Evolutionary conservation across 1,139 yeast genomes (phyloP), one percentile per base, ranked within the genome.

Genomic region (Candida sanyaensis): DNA sequence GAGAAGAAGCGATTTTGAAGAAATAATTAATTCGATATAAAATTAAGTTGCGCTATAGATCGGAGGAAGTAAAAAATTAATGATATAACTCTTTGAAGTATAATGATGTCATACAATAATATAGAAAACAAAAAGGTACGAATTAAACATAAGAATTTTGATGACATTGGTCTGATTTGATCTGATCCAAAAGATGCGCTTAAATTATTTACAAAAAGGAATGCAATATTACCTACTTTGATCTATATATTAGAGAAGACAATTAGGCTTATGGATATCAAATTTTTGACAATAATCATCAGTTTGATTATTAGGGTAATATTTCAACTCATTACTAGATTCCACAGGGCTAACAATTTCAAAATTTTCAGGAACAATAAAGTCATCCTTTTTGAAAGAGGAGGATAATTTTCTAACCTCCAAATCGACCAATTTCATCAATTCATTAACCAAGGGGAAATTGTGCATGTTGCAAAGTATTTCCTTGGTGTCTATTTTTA

Each of bases 291-390:
- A 64, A 46, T 66, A 74, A 5, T 58, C 63, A 2, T 42, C 29
- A 0, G 80, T 74, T 55, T 75, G 80, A 46, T 61, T 59, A 49
- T 71, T 75, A 5, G 61, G 64, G 69, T 73, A 74, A 48, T 68
- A 68, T 48, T 64, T 54, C 41, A 71, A 54, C 6, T 38, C 37
- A 6, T 38, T 45, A 13, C 34, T n/a, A 36, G 32, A 24, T 0
- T 62, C 60, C 1, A 57, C 51, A 2, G 78, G 78, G 1, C 77
- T 77, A 4, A 62, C 50, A 2, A 42, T 34, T 36, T 56, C 44
- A 54, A 75, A 75, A 39, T 65, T 62, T 4, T 42, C 32, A 0
- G 72, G 71, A 11, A 69, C 52, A 27, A 48, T 39, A 27, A 63
- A 60, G 9, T 50, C 46, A 4, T 45, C 51, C 17, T 58, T 55